Conservation (phyloP, 2,329 filamentous ascomycete genomes). For the Tolypocladium guangdongense region DNA sequence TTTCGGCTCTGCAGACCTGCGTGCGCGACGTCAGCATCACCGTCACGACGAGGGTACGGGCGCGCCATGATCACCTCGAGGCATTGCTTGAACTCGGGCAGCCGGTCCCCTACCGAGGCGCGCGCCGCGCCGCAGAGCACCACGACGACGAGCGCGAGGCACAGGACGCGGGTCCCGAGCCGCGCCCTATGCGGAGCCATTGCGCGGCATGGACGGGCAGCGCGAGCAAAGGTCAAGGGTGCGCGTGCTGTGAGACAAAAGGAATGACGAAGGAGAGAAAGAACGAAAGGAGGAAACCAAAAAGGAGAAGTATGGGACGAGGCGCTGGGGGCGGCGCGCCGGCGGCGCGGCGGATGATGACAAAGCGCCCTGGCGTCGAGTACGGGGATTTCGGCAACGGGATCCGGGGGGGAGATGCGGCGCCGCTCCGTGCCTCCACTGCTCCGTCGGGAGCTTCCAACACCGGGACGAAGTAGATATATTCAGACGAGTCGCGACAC, state of each 20-base stretch:
- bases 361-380: not conserved
- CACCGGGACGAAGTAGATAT: no score
- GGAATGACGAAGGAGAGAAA: not conserved
- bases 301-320: not conserved
- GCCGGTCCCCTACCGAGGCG: constrained; percentile 72
- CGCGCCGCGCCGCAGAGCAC: constrained; percentile 33
- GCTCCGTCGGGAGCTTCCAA: no score
- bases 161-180: constrained; percentile 19
- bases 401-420: not conserved
- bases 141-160: constrained; percentile 24
- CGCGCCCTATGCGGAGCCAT: constrained; percentile 23
- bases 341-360: no score
- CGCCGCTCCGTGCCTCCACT: no score
- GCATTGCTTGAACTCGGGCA: constrained; percentile 82
- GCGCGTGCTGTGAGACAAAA: not conserved
- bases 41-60: not conserved
- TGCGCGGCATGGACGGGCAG: constrained; percentile 16
- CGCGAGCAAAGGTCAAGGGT: not conserved
- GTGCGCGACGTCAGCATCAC: constrained; percentile 5
- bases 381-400: not conserved
- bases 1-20: constrained; percentile 70
- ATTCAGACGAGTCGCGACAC: no score
- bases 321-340: no score
- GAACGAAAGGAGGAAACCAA: not conserved
- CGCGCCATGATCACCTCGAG: constrained; percentile 48